phyloP scores from a whole-genome alignment of 345 rosid genomes.

The Syzygium aqueum region DNA sequence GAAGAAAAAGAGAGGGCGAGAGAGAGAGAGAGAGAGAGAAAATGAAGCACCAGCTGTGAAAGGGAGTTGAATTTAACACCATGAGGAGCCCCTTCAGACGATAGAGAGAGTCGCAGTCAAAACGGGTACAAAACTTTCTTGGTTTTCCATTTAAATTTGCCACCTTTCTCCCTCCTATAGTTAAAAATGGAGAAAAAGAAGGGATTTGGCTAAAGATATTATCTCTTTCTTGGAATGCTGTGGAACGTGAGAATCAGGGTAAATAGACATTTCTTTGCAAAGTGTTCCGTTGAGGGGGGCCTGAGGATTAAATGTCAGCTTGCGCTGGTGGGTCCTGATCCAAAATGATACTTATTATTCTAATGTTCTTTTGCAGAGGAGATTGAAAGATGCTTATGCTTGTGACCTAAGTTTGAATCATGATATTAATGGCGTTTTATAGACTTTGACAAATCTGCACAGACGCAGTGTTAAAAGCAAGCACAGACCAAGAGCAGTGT shows the following conservation, averaged over 20 bases:
- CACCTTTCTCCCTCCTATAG: not conserved
- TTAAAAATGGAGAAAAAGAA: not conserved
- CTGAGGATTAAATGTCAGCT: constrained; percentile 25
- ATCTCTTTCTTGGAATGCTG: not conserved
- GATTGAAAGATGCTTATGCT: constrained; percentile 14
- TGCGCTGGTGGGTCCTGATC: constrained; percentile 30
- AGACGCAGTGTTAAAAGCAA: not conserved
- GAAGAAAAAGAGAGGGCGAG: constrained; percentile 1
- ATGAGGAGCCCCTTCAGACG: constrained; percentile 9
- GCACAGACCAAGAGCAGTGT: not conserved
- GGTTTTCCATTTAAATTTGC: not conserved
- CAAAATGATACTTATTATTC: constrained; percentile 4
- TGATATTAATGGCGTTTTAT: not conserved
- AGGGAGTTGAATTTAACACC: constrained; percentile 39
- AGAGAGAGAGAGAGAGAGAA: constrained; percentile 22
- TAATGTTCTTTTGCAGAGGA: not conserved
- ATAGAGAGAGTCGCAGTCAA: not conserved
- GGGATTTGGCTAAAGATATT: not conserved
- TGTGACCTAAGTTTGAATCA: constrained; percentile 11
- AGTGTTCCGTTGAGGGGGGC: constrained; percentile 20
- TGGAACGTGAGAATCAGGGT: not conserved
- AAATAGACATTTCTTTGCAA: not conserved
- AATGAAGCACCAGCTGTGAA: constrained; percentile 33
- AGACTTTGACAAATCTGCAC: not conserved
- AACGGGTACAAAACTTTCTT: not conserved